phyloP scores from a whole-genome alignment of 108 stramenopile species.

The Pseudonitzschia delicatissima region DNA sequence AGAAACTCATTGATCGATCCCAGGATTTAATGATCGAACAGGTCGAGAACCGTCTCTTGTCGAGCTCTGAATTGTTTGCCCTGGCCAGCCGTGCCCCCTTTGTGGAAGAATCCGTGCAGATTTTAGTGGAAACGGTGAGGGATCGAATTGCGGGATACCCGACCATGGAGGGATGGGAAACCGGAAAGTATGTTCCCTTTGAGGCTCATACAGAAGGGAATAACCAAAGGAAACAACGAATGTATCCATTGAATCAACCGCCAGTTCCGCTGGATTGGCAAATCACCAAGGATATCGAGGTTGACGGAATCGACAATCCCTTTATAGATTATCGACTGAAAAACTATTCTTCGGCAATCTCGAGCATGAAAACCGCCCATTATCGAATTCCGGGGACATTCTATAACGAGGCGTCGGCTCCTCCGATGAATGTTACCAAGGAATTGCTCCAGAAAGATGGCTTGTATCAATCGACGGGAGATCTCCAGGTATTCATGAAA shows the following conservation, averaged over 20 bases:
- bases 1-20: conserved; percentile 31
- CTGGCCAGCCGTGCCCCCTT: conserved; percentile 11
- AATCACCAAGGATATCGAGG: conserved; percentile 13
- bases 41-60: conserved; percentile 14
- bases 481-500: conserved; percentile 40
- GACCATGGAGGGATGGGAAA: conserved; percentile 9
- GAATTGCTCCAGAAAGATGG: conserved; percentile 29
- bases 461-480: conserved; percentile 29
- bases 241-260: conserved; percentile 38
- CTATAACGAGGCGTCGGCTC: conserved; percentile 27
- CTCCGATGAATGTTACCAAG: conserved; percentile 34
- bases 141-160: conserved; percentile 60
- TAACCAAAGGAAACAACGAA: conserved; percentile 19
- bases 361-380: conserved; percentile 12
- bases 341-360: not conserved
- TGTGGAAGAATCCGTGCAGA: conserved; percentile 9
- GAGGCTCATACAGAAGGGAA: not conserved
- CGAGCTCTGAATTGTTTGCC: conserved; percentile 12
- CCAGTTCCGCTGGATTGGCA: conserved; percentile 50
- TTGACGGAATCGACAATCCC: not conserved
- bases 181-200: conserved; percentile 34
- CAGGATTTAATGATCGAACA: conserved; percentile 19
- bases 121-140: conserved; percentile 35
- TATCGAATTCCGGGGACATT: conserved; percentile 49
- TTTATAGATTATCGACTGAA: not conserved